phyloP scores from a whole-genome alignment of 257 asterid species.

The Fraxinus excelsior region DNA sequence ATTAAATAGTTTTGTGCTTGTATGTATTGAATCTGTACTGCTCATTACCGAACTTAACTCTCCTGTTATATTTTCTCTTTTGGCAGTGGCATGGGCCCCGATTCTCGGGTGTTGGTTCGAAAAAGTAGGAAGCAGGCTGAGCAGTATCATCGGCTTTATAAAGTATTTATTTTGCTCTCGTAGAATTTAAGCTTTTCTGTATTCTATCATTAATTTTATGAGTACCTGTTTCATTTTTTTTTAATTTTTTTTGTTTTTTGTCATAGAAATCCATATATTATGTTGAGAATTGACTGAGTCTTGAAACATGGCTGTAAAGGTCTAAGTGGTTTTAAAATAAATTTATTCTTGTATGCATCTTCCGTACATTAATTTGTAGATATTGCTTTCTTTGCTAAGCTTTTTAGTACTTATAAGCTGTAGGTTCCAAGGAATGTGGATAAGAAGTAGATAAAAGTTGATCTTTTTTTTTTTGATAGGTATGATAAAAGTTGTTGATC shows the following conservation, averaged over 20 bases:
- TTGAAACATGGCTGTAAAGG: background rate
- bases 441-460: too few relatives aligned
- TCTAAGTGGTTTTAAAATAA: background rate
- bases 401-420: too few relatives aligned
- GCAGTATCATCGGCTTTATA: slow-evolving; percentile 83
- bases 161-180: slow-evolving; percentile 45
- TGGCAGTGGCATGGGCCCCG: slow-evolving; percentile 99
- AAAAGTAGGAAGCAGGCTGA: slow-evolving; percentile 99
- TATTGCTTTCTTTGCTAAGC: too few relatives aligned
- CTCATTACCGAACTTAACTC: background rate
- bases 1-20: background rate
- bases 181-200: slow-evolving; percentile 12
- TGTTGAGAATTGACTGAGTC: background rate
- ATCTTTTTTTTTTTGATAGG: too few relatives aligned
- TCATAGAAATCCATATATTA: background rate
- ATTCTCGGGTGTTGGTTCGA: slow-evolving; percentile 93
- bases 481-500: too few relatives aligned
- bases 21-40: background rate
- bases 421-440: too few relatives aligned
- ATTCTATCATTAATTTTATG: background rate
- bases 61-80: slow-evolving; percentile 22
- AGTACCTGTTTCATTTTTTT: background rate
- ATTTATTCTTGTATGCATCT: background rate
- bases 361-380: background rate
- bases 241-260: too few relatives aligned